A percentile compares a stretch with the other conserved stretches of the same genome.
Evolutionary conservation across 2,329 filamentous ascomycete species (phyloP).

Genomic region (Cyphellophora europaea): DNA sequence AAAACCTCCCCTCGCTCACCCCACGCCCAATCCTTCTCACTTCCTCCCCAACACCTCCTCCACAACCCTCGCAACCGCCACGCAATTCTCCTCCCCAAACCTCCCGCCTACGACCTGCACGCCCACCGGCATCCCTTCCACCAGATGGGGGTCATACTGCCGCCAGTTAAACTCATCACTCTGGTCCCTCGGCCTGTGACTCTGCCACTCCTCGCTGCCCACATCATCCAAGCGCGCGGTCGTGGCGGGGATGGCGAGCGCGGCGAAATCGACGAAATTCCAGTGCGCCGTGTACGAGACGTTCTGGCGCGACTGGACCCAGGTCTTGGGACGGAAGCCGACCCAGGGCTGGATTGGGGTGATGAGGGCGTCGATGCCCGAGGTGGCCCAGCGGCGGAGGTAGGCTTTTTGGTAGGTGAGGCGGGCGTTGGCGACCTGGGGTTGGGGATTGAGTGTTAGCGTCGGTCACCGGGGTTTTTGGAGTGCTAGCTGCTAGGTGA

Average conservation of each 20-base stretch:
- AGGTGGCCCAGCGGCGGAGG: conserved; percentile 22
- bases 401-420: conserved; percentile 21
- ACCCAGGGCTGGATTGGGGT: conserved; percentile 24
- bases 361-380: conserved; percentile 24
- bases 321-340: conserved; percentile 22
- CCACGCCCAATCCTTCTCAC: no score
- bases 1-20: no score
- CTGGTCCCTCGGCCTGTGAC: conserved; percentile 2
- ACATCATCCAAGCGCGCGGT: conserved; percentile 18
- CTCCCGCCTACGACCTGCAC: conserved; percentile 25
- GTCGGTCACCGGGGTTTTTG: no score
- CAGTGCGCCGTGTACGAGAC: conserved; percentile 25
- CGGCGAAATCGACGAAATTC: conserved; percentile 25
- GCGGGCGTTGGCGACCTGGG: conserved; percentile 22
- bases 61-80: conserved; percentile 25
- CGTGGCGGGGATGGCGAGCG: conserved; percentile 23
- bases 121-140: conserved; percentile 26
- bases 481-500: no score
- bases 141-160: conserved; percentile 21
- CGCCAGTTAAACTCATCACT: conserved; percentile 1
- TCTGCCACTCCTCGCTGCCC: not conserved
- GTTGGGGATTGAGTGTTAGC: no score
- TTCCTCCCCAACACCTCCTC: conserved; percentile 20
- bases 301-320: conserved; percentile 25
- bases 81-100: conserved; percentile 25